Conservation (phyloP, 176 grass and related monocot genomes). For the Oryza glumipatula region DNA sequence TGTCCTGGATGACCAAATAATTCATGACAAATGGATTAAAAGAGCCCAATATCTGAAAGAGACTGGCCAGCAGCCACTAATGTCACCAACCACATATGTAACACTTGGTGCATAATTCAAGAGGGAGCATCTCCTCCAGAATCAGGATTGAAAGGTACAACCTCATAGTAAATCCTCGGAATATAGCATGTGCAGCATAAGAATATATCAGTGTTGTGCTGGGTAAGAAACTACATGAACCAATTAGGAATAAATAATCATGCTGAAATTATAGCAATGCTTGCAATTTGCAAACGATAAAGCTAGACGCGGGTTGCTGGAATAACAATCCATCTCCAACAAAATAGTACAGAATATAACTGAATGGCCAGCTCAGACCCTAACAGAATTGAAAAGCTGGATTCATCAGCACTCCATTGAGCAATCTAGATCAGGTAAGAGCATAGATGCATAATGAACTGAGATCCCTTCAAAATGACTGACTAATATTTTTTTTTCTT, state of each 20-base stretch:
- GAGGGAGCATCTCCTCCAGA: slow-evolving; percentile 26
- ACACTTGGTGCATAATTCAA: slow-evolving; percentile 53
- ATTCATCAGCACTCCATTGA: slow-evolving; percentile 5
- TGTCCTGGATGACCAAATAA: slow-evolving; percentile 36
- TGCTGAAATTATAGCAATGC: neutral
- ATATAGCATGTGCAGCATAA: slow-evolving; percentile 28
- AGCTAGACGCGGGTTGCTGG: neutral
- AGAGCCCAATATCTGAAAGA: slow-evolving; percentile 43
- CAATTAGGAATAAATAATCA: neutral
- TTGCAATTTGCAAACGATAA: neutral
- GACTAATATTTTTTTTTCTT: slow-evolving; percentile 21
- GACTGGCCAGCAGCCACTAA: slow-evolving; percentile 36
- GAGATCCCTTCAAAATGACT: slow-evolving; percentile 24
- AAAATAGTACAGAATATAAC: neutral
- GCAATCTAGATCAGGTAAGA: slow-evolving; percentile 3
- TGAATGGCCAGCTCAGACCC: slow-evolving; percentile 1
- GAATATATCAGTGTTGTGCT: slow-evolving; percentile 26
- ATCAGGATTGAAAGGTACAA: slow-evolving; percentile 28
- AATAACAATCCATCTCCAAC: slow-evolving; percentile 1
- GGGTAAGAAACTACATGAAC: neutral
- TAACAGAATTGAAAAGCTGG: neutral
- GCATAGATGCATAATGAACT: slow-evolving; percentile 8
- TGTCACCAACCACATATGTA: slow-evolving; percentile 43
- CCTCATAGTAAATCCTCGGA: slow-evolving; percentile 8
- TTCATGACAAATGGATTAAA: slow-evolving; percentile 5